phyloP scores from a whole-genome alignment of 352 stramenopile genomes.

The Elongisporangium undulatum region DNA sequence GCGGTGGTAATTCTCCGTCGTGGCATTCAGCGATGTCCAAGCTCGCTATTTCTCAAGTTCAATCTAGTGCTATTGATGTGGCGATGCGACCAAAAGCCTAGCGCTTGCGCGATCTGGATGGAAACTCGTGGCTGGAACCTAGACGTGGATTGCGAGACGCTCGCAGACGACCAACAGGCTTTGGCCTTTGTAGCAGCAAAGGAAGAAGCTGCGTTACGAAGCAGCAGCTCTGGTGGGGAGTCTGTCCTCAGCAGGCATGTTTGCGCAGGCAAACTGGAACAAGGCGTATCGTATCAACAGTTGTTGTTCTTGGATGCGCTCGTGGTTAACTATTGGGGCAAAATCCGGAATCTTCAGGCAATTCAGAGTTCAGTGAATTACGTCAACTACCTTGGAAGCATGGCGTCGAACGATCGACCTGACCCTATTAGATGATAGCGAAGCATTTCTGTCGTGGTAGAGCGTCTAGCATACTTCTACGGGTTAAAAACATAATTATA shows the following conservation, averaged over 20 bases:
- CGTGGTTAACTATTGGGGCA: slow-evolving; percentile 49
- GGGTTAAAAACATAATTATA: too few species aligned
- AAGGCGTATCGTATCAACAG: slow-evolving; percentile 35
- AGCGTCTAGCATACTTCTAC: too few species aligned
- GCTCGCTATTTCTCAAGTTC: slow-evolving; percentile 43
- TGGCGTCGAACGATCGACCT: not conserved
- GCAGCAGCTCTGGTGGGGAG: too few species aligned
- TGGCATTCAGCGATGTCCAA: slow-evolving; percentile 35
- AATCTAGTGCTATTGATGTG: slow-evolving; percentile 79
- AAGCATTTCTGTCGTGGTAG: too few species aligned
- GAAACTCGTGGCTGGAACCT: slow-evolving; percentile 53
- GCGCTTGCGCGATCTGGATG: slow-evolving; percentile 63
- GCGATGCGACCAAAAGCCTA: slow-evolving; percentile 36
- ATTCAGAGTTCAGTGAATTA: slow-evolving; percentile 35
- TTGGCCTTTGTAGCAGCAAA: slow-evolving; percentile 9
- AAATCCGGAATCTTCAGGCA: slow-evolving; percentile 19
- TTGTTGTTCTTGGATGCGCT: slow-evolving; percentile 58
- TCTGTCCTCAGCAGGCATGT: too few species aligned
- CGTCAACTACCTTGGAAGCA: slow-evolving; percentile 43
- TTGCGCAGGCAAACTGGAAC: slow-evolving; percentile 1
- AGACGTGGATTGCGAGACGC: slow-evolving; percentile 10
- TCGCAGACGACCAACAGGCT: slow-evolving; percentile 11
- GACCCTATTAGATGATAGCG: too few species aligned
- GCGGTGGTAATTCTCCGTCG: slow-evolving; percentile 40
- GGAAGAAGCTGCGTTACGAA: slow-evolving; percentile 21